Percentiles rank a stretch among this genome's conserved stretches.
Conservation (phyloP, 2,329 filamentous ascomycete species). For the Alternaria triticina region DNA sequence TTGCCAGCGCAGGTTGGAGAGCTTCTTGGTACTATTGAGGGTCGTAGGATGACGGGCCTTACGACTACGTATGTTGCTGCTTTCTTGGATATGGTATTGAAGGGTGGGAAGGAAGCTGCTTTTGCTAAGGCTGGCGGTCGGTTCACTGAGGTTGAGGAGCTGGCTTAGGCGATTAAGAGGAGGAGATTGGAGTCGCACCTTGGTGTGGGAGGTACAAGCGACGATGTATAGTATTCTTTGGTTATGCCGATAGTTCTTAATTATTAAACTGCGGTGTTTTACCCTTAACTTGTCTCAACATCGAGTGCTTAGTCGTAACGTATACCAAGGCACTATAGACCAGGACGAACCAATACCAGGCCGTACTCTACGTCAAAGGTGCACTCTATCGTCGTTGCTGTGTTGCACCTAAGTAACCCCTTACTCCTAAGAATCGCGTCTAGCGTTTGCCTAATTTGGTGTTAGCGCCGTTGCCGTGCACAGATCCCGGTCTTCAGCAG, state of each 20-base stretch:
- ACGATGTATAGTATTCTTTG: neutral
- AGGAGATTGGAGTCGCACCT: neutral
- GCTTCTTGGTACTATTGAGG: constrained; percentile 30
- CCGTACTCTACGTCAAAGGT: no score
- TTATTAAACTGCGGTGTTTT: neutral
- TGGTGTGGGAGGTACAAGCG: neutral
- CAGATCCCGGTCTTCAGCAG: neutral
- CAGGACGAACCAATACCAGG: no score
- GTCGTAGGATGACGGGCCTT: constrained; percentile 24
- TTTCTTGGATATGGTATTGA: constrained; percentile 31
- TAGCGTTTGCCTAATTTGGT: neutral
- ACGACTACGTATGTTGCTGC: constrained; percentile 25
- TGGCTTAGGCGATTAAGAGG: constrained; percentile 1
- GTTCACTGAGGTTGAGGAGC: constrained; percentile 26
- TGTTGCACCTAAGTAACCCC: no score
- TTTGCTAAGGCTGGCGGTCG: neutral
- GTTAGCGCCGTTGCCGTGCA: neutral
- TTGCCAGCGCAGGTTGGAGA: constrained; percentile 24
- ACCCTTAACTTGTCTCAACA: neutral
- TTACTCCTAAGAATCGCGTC: neutral
- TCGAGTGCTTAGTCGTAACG: no score
- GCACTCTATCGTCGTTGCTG: no score
- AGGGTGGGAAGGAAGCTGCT: constrained; percentile 9
- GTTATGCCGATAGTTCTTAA: neutral
- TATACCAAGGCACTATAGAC: no score